Percentiles rank a stretch among this genome's conserved stretches.
Evolutionary conservation across 306 rosid genomes (phyloP).

Genomic region (Trifolium repens): DNA sequence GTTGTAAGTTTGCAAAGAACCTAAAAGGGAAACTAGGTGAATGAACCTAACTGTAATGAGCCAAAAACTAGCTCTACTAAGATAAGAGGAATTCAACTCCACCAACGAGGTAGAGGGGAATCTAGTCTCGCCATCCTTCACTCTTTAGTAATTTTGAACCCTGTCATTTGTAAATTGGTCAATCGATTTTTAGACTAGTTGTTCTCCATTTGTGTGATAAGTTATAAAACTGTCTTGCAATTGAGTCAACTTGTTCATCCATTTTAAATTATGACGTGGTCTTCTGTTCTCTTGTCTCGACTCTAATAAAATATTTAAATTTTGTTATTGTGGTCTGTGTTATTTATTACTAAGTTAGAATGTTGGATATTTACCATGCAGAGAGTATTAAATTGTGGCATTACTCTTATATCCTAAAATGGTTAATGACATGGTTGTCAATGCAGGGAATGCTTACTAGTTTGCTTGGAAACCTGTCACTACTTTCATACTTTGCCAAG

Average conservation of each 20-base stretch:
- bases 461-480: conserved; percentile 84
- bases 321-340: background rate
- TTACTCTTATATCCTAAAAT: conserved; percentile 29
- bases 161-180: background rate
- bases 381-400: background rate
- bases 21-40: background rate
- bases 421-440: conserved; percentile 31
- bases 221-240: background rate
- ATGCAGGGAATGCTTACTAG: conserved; percentile 88
- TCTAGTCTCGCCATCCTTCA: background rate
- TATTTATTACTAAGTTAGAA: background rate
- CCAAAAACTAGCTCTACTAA: background rate
- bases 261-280: background rate
- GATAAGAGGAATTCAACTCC: background rate
- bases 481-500: conserved; percentile 86
- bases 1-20: background rate
- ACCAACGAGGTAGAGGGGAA: background rate
- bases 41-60: background rate
- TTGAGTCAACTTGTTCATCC: conserved; percentile 2
- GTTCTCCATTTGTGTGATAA: background rate
- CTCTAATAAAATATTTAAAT: background rate
- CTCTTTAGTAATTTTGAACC: background rate
- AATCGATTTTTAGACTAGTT: background rate
- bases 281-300: background rate
- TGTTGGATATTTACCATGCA: background rate